Conservation (phyloP, 2,329 filamentous ascomycete genomes). For the Coniochaeta sp. region DNA sequence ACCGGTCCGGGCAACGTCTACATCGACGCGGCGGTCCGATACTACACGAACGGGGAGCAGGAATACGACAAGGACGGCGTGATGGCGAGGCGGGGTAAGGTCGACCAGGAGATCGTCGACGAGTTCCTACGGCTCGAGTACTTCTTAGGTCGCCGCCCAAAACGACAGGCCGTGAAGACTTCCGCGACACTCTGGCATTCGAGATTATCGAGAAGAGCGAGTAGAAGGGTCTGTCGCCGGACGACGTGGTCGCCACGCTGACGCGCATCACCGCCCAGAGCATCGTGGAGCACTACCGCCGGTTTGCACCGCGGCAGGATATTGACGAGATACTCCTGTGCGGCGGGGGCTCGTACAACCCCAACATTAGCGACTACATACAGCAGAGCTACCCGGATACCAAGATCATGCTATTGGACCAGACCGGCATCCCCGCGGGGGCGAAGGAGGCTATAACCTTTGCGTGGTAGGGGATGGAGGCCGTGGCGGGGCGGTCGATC, state of each 20-base stretch:
- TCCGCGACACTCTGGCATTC: background rate
- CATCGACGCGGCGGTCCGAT: background rate
- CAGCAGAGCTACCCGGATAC: background rate
- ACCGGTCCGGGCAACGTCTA: background rate
- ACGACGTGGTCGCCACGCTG: background rate
- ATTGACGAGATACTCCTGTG: background rate
- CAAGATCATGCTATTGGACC: background rate
- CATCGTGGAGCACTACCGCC: constrained; percentile 18
- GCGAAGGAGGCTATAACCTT: background rate
- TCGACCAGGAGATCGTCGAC: background rate
- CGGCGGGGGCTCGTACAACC: background rate
- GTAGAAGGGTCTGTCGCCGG: background rate
- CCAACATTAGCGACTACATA: background rate
- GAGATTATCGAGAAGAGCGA: background rate
- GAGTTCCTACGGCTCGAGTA: background rate
- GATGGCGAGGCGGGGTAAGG: background rate
- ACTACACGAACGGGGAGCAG: background rate
- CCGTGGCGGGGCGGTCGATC: background rate
- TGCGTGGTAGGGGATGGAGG: background rate
- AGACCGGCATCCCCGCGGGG: background rate
- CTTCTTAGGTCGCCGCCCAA: background rate
- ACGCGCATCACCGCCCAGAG: background rate
- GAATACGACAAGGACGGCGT: background rate
- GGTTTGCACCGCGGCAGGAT: background rate
- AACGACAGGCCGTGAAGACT: background rate